Evolutionary conservation across 192 early-diverging fungal genomes (phyloP), one percentile per base, ranked within the genome.

Genomic region (Geosiphon pyriformis): DNA sequence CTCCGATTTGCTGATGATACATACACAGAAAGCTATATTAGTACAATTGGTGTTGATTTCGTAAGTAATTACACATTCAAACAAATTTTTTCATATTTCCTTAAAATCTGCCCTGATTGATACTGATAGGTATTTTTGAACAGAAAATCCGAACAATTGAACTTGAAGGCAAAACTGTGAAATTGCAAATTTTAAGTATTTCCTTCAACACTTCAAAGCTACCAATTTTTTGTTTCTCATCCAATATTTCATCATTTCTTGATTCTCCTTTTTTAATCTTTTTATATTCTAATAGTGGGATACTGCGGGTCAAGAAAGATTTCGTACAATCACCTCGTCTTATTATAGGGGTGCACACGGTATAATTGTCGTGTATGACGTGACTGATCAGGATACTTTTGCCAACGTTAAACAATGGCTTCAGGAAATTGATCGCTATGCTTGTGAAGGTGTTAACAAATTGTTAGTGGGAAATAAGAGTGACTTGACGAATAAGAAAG

Each of bases 71-170:
- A 30, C 15, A 31, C 34, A 26, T 76, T 11, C 37, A 10, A 15
- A 10, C 15, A 15, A 42, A 15, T 42, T 42, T 42, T 42, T 42
- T 6, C 6, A 15, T 42, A 10, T 42, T 42, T 42, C 15, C 7
- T 42, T 42, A 6, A 42, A 10, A 42, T 42, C 6, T 42, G 15
- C 6, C 6, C 7, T 10, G 7, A 42, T 42, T 42, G n/a, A 42
- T 42, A 42, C 15, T 42, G 15, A 42, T 42, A 15, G n/a, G 10
- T 50, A 3, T 46, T 48, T 17, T 26, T 52, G 48, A 10, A 50
- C 78, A 93, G 90, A 98, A 96, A 94, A 98, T 98, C 76, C 89
- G 94, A 70, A 98, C 94, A 56, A 98, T 98, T 65, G 96, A 98
- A 72, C 85, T 98, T 55, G 96, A 97, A 74, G 94, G 95, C 57